phyloP scores from a whole-genome alignment of 2,329 filamentous ascomycete genomes.

The Coniochaeta prunicola region DNA sequence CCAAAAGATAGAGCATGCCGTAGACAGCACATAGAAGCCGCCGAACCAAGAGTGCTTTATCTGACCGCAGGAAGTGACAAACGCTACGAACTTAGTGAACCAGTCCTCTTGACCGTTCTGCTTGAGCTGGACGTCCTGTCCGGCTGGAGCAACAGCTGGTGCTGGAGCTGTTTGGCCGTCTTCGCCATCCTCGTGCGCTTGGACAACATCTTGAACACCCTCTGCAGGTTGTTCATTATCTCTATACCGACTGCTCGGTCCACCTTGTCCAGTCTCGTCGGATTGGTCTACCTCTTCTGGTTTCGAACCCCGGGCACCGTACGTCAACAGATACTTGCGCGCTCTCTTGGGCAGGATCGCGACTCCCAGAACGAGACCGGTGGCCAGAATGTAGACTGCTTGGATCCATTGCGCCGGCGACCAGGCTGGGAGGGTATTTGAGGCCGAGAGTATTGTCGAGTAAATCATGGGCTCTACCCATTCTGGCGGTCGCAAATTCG shows the following conservation, averaged over 20 bases:
- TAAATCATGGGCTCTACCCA: neutral
- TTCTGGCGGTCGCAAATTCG: neutral
- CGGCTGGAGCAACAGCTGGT: neutral
- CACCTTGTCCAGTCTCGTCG: neutral
- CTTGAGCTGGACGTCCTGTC: conserved; percentile 3
- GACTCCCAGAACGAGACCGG: neutral
- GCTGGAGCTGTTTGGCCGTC: neutral
- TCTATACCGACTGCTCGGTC: neutral
- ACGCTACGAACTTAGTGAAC: conserved; percentile 17
- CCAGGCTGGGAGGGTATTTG: neutral
- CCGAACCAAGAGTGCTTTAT: conserved; percentile 87
- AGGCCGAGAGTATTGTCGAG: neutral
- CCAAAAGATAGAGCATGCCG: conserved; percentile 69
- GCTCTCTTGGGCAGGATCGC: neutral
- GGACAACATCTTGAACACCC: neutral
- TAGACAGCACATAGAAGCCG: conserved; percentile 75
- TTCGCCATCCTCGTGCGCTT: neutral
- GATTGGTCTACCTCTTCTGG: neutral
- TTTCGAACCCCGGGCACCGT: neutral
- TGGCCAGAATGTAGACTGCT: neutral
- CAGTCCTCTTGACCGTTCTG: neutral
- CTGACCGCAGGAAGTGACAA: conserved; percentile 35
- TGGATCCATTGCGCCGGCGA: neutral
- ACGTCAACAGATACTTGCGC: neutral
- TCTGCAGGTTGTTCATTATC: neutral